Conservation (phyloP, 1,284 basidiomycete species). For the Cutaneotrichosporon curvatum region DNA sequence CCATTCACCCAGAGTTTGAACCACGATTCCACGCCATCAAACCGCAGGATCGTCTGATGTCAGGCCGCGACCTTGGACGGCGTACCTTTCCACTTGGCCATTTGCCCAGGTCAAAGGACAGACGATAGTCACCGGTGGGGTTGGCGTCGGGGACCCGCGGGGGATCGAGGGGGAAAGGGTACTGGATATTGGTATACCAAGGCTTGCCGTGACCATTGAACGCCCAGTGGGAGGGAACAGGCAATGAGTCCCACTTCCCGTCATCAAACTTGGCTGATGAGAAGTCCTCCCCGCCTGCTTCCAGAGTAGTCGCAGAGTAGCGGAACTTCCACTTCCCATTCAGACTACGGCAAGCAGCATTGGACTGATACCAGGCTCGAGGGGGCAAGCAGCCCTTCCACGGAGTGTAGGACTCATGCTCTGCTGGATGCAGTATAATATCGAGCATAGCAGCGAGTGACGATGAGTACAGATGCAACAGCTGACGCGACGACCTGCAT, state of each 20-base stretch:
- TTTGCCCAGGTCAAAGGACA: conserved; percentile 5
- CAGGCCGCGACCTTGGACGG: not conserved
- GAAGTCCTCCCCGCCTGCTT: conserved; percentile 6
- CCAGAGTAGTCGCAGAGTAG: conserved; percentile 5
- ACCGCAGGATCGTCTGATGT: conserved; percentile 12
- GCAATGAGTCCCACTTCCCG: conserved; percentile 5
- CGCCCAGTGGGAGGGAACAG: conserved; percentile 14
- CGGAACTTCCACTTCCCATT: conserved; percentile 22
- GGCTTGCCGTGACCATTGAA: conserved; percentile 13
- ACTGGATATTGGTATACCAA: conserved; percentile 16
- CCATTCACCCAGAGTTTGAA: conserved; percentile 25
- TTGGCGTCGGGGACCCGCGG: conserved; percentile 19
- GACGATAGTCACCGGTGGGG: conserved; percentile 14
- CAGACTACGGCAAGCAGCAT: conserved; percentile 9
- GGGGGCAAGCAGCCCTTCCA: conserved; percentile 4
- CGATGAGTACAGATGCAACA: too few relatives aligned
- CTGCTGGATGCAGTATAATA: not conserved
- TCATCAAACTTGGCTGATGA: conserved; percentile 1
- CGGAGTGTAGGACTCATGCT: conserved; percentile 14
- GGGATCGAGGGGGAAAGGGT: conserved; percentile 13
- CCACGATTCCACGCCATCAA: conserved; percentile 27
- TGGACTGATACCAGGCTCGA: conserved; percentile 11
- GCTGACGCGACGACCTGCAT: too few relatives aligned
- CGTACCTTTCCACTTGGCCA: conserved; percentile 7
- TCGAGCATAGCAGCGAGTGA: too few relatives aligned